Conservation (phyloP, 768 basidiomycete genomes). For the Trametes cingulata region DNA sequence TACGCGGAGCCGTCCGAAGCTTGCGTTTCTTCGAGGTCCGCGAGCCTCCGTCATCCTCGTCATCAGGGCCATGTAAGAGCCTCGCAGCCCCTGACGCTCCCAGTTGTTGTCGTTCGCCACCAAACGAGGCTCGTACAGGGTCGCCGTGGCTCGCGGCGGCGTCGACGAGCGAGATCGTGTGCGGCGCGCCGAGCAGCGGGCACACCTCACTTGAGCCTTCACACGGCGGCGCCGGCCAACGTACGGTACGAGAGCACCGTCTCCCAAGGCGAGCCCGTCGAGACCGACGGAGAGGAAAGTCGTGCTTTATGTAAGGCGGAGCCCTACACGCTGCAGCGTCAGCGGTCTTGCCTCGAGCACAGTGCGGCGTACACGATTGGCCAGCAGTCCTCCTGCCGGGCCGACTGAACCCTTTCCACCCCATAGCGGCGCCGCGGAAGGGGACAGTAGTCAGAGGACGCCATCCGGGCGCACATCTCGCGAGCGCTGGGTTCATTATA, state of each 20-base stretch:
- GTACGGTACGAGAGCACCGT: constrained; percentile 2
- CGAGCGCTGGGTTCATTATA: constrained; percentile 16
- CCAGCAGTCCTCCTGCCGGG: constrained; percentile 6
- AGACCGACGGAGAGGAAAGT: constrained; percentile 19
- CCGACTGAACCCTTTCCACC: neutral
- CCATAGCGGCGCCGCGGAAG: neutral
- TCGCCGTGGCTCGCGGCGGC: neutral
- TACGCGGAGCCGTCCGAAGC: constrained; percentile 9
- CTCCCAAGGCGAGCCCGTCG: neutral
- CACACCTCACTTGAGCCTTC: constrained; percentile 15
- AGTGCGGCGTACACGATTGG: constrained; percentile 9
- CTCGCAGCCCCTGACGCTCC: neutral
- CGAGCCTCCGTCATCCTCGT: neutral
- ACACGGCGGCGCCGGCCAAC: constrained; percentile 6
- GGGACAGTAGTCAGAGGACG: constrained; percentile 1
- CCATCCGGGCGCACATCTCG: neutral
- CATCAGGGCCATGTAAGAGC: neutral
- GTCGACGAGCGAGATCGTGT: neutral
- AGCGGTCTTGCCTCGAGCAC: constrained; percentile 11
- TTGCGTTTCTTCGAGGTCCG: neutral
- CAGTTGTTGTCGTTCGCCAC: neutral
- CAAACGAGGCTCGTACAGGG: neutral
- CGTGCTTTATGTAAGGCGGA: constrained; percentile 20
- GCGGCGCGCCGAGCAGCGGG: constrained; percentile 5
- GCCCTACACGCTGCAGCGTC: constrained; percentile 11